phyloP scores from a whole-genome alignment of 352 stramenopile genomes.

The Globisporangium irregulare region DNA sequence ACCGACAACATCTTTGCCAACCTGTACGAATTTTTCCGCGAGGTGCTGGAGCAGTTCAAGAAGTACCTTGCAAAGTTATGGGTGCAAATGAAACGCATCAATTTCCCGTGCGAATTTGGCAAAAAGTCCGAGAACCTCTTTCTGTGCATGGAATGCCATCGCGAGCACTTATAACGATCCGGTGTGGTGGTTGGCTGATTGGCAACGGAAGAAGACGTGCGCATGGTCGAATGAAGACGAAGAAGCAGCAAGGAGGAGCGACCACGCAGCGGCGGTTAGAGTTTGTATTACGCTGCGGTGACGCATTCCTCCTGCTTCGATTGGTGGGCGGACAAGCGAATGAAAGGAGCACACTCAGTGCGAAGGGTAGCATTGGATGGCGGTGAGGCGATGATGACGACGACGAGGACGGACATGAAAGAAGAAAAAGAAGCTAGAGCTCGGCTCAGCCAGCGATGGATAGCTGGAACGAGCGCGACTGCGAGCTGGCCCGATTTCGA shows the following conservation, averaged over 20 bases:
- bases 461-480: background rate
- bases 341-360: background rate
- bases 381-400: background rate
- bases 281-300: too few relatives aligned
- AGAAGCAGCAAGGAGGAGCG: background rate
- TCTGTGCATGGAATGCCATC: constrained; percentile 83
- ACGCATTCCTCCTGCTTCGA: too few relatives aligned
- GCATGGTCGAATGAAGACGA: background rate
- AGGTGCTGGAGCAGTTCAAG: constrained; percentile 64
- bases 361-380: constrained; percentile 6
- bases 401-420: background rate
- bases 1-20: constrained; percentile 60
- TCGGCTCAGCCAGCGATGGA: background rate
- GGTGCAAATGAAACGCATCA: constrained; percentile 51
- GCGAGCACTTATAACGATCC: constrained; percentile 57
- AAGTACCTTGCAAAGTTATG: constrained; percentile 58
- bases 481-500: constrained; percentile 1
- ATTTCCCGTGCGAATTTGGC: constrained; percentile 76
- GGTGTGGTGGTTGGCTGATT: too few relatives aligned
- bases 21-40: constrained; percentile 59
- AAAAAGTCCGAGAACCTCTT: constrained; percentile 77
- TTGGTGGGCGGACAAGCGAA: background rate
- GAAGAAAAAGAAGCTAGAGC: background rate
- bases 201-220: background rate
- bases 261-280: too few relatives aligned